phyloP scores from a whole-genome alignment of 108 stramenopile genomes.

The Phaeodactylum tricornutum region DNA sequence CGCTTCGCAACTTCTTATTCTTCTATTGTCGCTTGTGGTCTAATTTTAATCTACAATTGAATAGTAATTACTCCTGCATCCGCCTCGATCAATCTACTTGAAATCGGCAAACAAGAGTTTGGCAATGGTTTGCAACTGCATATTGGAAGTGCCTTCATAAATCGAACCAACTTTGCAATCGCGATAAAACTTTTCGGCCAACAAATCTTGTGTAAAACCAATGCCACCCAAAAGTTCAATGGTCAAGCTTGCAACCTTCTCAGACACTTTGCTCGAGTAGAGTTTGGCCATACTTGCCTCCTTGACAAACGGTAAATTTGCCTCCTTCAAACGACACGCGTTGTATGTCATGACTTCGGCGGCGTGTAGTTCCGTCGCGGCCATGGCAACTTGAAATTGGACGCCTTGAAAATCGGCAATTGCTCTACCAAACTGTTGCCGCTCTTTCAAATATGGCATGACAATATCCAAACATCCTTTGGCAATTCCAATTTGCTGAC shows the following conservation, averaged over 20 bases:
- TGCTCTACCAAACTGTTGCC: slow-evolving; percentile 82
- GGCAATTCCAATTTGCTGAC: slow-evolving; percentile 89
- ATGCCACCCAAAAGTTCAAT: slow-evolving; percentile 94
- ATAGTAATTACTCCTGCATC: too few species aligned
- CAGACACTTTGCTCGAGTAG: slow-evolving; percentile 83
- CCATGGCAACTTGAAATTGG: slow-evolving; percentile 93
- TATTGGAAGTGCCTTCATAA: slow-evolving; percentile 80
- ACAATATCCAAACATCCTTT: slow-evolving; percentile 86
- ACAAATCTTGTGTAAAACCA: slow-evolving; percentile 84
- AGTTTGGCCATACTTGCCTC: slow-evolving; percentile 95
- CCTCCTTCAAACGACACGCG: slow-evolving; percentile 86
- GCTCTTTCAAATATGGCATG: slow-evolving; percentile 83
- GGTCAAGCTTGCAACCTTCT: slow-evolving; percentile 67
- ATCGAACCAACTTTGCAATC: slow-evolving; percentile 96
- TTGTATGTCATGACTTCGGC: slow-evolving; percentile 89
- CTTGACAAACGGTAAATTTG: slow-evolving; percentile 82
- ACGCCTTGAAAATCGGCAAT: slow-evolving; percentile 92
- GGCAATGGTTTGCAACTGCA: slow-evolving; percentile 55
- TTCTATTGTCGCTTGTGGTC: too few species aligned
- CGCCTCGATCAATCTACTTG: too few species aligned
- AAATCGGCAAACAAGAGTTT: too few species aligned
- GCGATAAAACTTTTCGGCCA: slow-evolving; percentile 91
- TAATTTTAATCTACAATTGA: too few species aligned
- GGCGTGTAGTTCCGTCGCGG: slow-evolving; percentile 89
- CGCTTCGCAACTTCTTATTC: too few species aligned